Base-by-base conservation (phyloP, 1,139 yeast species). In the Scheffersomyces insectosa region DNA sequence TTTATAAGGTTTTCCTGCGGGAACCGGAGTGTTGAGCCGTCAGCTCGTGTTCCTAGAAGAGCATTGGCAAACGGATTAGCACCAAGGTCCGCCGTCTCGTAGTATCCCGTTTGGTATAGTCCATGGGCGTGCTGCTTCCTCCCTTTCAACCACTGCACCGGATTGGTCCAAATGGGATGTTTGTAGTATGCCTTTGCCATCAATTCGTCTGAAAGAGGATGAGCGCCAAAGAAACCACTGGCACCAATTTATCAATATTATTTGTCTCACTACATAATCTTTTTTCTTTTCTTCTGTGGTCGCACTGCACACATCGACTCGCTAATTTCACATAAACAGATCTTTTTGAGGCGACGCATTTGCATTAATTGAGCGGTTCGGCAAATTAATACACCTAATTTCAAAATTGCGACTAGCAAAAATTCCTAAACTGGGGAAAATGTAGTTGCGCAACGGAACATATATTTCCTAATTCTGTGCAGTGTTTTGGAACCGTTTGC, bases 111-210 rank as follows among this genome's bases (percentile, higher is more conserved):
- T 13, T 38, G 42, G 36, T 57, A 58, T 20, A 59, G 43, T 5
- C 49, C 43, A 2, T 49, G 29, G 1, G 54, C 42, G 36, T 64
- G 67, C 20, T 45, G 49, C 42, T 55, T 60, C 4, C 46, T 51
- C 12, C 47, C 45, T 15, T 46, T 46, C 15, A 63, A 45, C 60
- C 65, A 62, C 33, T 51, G 48, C n/a, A 47, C 46, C 1, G 70
- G 70, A 37, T 58, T 59, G n/a, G 43, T 44, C 14, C 65, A 40
- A 25, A 63, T 31, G 3, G 69, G 68, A 42, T 64, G 68, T 20
- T 54, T 50, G 16, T 41, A 38, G 38, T 48, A 50, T n/a, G 36
- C 13, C 36, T 25, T 30, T 13, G 25, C 27, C 37, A 25, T 38
- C 25, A 20, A 5, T 20, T 20, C 25, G 25, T 20, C 25, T 20